Evolutionary conservation across 257 asterid species (phyloP), one percentile per base, ranked within the genome.

Genomic region (Forsythia viridissima): DNA sequence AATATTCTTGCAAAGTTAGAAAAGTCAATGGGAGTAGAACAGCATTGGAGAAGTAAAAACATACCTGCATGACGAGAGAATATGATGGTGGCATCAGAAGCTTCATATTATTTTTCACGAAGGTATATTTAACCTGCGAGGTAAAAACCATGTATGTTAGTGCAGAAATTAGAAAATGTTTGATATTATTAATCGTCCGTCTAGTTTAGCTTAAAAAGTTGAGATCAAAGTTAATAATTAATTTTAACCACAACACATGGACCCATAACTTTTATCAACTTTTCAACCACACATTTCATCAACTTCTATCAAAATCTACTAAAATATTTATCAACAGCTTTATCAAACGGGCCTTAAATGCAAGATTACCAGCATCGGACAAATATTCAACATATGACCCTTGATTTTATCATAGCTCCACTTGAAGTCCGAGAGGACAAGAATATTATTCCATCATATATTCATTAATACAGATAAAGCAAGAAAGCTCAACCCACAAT

Each of bases 31-130:
- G 40, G 55, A 6, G 46, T 3, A 9, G 36, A 75, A 42, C 6
- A 39, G 16, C 52, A 20, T 13, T 21, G 52, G 68, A 30, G 20
- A 8, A 74, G 21, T 63, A 3, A 37, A 18, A 41, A 3, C 15
- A 59, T 88, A 91, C 99, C 99, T 94, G 99, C 81, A 91, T 90
- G 78, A 90, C 84, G 48, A 87, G 70, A 74, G 99, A 93, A 86
- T 86, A 93, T 12, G 87, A 69, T 59, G 99, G 97, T 65, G 97
- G 98, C 97, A 91, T 89, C 51, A 89, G 72, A 80, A 93, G 93
- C 80, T 87, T 83, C 61, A 80, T 84, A 70, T 67, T 85, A 72
- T 91, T 92, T 82, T 91, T 95, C 55, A 48, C 30, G 81, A 88
- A 89, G 55, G 93, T 89, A 80, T 93, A 93, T 70, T 89, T 81